A percentile compares a stretch with the other conserved stretches of the same genome.
Evolutionary conservation across 2,329 filamentous ascomycete species (phyloP).

Genomic region (Chrysoporthe puriensis): DNA sequence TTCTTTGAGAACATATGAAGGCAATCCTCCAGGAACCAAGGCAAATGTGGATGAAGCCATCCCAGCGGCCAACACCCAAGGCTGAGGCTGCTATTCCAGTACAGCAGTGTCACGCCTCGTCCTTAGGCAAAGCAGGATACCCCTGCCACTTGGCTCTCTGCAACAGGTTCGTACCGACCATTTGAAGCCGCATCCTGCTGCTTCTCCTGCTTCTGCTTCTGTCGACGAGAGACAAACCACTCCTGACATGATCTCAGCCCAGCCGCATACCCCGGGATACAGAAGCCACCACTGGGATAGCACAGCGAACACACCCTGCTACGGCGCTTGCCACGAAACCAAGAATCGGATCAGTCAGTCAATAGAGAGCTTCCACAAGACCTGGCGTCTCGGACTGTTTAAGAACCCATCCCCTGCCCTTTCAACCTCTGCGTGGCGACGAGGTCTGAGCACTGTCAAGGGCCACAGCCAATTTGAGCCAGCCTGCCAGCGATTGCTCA

Average conservation of each 20-base stretch:
- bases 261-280: conserved; percentile 11
- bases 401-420: conserved; percentile 26
- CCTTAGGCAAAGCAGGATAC: conserved; percentile 21
- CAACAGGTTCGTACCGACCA: conserved; percentile 30
- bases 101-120: conserved; percentile 19
- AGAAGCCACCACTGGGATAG: conserved; percentile 25
- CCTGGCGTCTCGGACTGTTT: conserved; percentile 27
- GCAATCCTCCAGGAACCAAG: conserved; percentile 23
- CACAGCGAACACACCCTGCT: conserved; percentile 27
- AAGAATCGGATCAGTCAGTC: conserved; percentile 24
- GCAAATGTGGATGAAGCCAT: conserved; percentile 24
- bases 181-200: conserved; percentile 29
- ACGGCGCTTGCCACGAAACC: conserved; percentile 28
- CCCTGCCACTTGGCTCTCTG: conserved; percentile 27
- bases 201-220: conserved; percentile 14
- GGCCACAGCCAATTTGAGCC: conserved; percentile 14
- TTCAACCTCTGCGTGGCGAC: conserved; percentile 13
- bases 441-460: conserved; percentile 22
- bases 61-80: conserved; percentile 19
- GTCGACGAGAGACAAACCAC: conserved; percentile 26
- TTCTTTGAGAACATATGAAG: conserved; percentile 26
- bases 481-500: conserved; percentile 21
- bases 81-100: conserved; percentile 25
- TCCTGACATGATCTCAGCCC: conserved; percentile 26
- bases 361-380: conserved; percentile 29